Evolutionary conservation across 2,329 filamentous ascomycete genomes (phyloP).

Genomic region (Curvularia verruculosa): DNA sequence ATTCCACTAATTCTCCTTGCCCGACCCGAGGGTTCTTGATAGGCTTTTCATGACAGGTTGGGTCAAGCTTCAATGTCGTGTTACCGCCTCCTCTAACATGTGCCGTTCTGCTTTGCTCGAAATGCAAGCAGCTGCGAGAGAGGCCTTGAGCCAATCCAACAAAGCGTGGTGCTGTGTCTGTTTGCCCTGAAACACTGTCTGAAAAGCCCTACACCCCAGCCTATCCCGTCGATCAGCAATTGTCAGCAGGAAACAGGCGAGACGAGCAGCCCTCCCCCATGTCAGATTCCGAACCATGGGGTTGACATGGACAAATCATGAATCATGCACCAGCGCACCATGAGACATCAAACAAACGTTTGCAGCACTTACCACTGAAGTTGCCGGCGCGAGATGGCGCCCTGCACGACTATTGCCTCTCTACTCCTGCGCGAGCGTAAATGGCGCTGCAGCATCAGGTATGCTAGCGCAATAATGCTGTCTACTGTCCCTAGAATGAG

Average conservation of each 20-base stretch:
- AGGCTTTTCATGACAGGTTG: too few species aligned
- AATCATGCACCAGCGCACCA: slow-evolving; percentile 22
- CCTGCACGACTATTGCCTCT: slow-evolving; percentile 34
- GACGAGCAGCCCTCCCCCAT: slow-evolving; percentile 27
- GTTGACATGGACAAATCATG: slow-evolving; percentile 19
- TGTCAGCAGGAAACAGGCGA: slow-evolving; percentile 10
- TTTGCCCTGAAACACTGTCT: slow-evolving; percentile 68
- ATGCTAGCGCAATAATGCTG: slow-evolving; percentile 69
- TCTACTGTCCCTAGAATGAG: slow-evolving; percentile 63
- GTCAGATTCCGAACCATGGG: slow-evolving; percentile 25
- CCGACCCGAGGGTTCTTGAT: too few species aligned
- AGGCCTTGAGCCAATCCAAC: slow-evolving; percentile 68
- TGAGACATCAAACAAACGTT: slow-evolving; percentile 29
- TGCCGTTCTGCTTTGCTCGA: slow-evolving; percentile 36
- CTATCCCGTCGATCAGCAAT: slow-evolving; percentile 50
- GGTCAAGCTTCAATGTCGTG: slow-evolving; percentile 16
- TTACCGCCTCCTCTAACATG: slow-evolving; percentile 36
- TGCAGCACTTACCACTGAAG: slow-evolving; percentile 63
- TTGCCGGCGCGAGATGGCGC: slow-evolving; percentile 66
- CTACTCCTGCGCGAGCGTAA: slow-evolving; percentile 50
- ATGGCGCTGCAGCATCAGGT: slow-evolving; percentile 65
- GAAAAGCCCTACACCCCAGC: slow-evolving; percentile 74
- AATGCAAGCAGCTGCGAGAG: slow-evolving; percentile 39
- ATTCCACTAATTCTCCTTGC: background rate
- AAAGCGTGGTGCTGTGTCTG: slow-evolving; percentile 72